Evolutionary conservation across 768 basidiomycete species (phyloP), one percentile per base, ranked within the genome.

Genomic region (Cystoderma amianthinum): DNA sequence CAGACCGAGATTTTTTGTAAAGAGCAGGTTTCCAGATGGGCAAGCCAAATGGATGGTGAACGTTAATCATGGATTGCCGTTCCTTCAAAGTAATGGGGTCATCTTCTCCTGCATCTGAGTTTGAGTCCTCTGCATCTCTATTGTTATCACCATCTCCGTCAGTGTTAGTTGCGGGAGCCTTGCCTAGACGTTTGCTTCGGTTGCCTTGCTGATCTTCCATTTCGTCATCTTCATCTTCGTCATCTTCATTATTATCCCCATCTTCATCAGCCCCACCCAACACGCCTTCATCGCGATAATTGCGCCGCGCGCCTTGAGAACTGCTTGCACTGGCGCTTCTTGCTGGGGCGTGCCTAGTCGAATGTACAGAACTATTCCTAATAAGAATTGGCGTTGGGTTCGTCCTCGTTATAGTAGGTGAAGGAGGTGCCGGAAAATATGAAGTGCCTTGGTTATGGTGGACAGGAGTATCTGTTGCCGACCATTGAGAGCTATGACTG

Each of bases 1-100:
- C 89, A 2, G 94, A 90, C 22, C 96, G 84, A 22, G 88, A 86
- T 59, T 99, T 99, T 64, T 94, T 93, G 80, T 99, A 99, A 44
- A 99, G 63, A 0, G 96, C 96, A 16, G 96, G 96, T 61, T 99
- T 99, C 96, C 96, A 99, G 58, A 99, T 97, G 28, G 91, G 95
- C 44, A 99, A 72, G 69, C 96, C 96, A 61, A 99, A 99, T 11
- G 96, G 96, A 61, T 99, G 96, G 57, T 95, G 90, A 56, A 96
- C 94, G 64, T 99, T 99, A 58, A 98, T 96, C 52, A 96, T 85
- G 32, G 94, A 96, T 61, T 99, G 96, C 21, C 96, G 79, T 51
- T 97, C 93, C 63, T 85, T 90, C 50, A 99, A 65, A 0, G 95
- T 98, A 47, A 95, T 85, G 3, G 82, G 89, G 52, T 94, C 92